Base-by-base conservation (phyloP, 345 rosid genomes). In the Populus pruinosa region DNA sequence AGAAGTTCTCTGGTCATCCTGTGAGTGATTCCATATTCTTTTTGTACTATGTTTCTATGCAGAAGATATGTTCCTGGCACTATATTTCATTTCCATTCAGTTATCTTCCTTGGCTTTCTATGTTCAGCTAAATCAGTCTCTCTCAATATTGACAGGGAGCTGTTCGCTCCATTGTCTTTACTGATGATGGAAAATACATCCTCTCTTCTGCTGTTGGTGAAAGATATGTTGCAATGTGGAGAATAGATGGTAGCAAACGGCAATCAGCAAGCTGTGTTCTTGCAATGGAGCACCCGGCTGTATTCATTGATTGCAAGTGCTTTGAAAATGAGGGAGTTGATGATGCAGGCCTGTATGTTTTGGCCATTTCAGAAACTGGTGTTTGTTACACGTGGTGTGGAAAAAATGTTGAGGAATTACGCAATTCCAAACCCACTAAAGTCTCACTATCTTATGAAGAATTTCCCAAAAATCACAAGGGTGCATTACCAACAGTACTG, bases 271-370 rank as follows among this genome's bases (percentile, higher is more conserved):
- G 91, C 84, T 96, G 97, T 86, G 91, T 90, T 75, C 96, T 96
- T 82, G 90, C 99, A 63, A 84, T 96, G 91, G 99, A 93, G 81
- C 92, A 96, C 84, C 98, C 99, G 77, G 94, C 97, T 36, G 91
- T 93, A 65, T 91, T 84, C 17, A 76, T 96, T 73, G 98, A 96
- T 80, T 66, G 93, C 83, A 84, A 75, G 90, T 76, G 87, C 81
- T 81, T 86, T 80, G 79, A 80, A 18, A 76, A 79, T 69, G 85
- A 66, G 66, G 84, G 78, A 79, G 86, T 20, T 76, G 85, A 84
- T 75, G 87, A 82, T 69, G 55, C 80, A 21, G 90, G 91, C 50
- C 78, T 92, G 11, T 88, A 83, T 71, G 88, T 96, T 72, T 76
- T 93, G 79, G 97, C 98, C 9, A 83, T 96, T 73, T 93, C 99